A percentile compares a stretch with the other conserved stretches of the same genome.
phyloP scores from a whole-genome alignment of 208 protist species.

The Tetramitus jugosus region DNA sequence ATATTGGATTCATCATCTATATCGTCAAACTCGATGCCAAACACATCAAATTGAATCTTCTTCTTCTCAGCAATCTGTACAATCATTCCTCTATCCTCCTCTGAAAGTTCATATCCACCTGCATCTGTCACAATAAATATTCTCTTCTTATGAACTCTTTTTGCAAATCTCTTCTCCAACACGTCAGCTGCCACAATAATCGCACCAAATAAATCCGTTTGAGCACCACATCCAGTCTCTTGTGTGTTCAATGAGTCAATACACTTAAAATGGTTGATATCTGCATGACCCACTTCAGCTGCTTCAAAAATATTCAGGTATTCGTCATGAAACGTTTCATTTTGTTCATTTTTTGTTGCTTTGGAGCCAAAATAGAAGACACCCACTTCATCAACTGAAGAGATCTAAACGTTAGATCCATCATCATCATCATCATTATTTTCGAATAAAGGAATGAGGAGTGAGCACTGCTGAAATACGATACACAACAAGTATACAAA shows the following conservation, averaged over 20 bases:
- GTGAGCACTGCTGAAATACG: too few species aligned
- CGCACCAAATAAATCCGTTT: slow-evolving; percentile 69
- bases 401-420: too few species aligned
- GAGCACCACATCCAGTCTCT: not conserved
- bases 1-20: too few species aligned
- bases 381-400: too few species aligned
- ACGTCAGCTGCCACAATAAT: slow-evolving; percentile 62
- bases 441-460: too few species aligned
- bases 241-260: slow-evolving; percentile 21
- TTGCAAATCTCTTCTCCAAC: slow-evolving; percentile 46
- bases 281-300: slow-evolving; percentile 23
- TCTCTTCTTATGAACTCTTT: slow-evolving; percentile 51
- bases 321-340: not conserved
- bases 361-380: slow-evolving; percentile 51
- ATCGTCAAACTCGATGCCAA: too few species aligned
- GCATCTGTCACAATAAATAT: slow-evolving; percentile 74
- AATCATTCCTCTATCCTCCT: too few species aligned
- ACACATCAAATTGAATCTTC: too few species aligned
- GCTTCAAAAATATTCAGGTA: slow-evolving; percentile 8
- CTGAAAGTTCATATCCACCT: too few species aligned
- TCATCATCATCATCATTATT: too few species aligned
- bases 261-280: slow-evolving; percentile 27
- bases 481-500: too few species aligned
- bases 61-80: too few species aligned
- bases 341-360: slow-evolving; percentile 40